Base-by-base conservation (phyloP, 2,329 filamentous ascomycete species). In the Fusarium keratoplasticum region DNA sequence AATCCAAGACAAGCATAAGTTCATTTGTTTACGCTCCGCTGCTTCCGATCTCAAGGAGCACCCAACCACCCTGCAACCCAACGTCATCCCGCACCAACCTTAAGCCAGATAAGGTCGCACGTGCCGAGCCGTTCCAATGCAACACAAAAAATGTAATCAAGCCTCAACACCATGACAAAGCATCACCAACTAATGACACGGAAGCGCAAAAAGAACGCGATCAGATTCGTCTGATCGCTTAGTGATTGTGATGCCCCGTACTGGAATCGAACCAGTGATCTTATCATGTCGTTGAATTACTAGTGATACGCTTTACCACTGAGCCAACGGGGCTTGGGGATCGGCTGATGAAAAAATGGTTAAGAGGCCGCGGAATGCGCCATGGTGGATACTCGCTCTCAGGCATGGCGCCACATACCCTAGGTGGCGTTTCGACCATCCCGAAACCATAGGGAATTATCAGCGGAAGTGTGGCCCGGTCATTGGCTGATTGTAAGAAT, bases 301-400 rank as follows among this genome's bases (percentile, higher is more conserved):
- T 73, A 73, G 70, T 73, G 70, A 73, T 69, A 73, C 70, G 70
- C 70, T 73, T 63, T 73, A 73, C 70, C 71, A 73, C 71, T 73
- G 40, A 73, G 71, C 71, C 71, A 70, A 64, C 64, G 67, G 60
- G 67, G 67, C 67, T 61, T 61, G 22, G 4, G 6, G 33, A 35
- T 27, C 9, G 11, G 44, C 4, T 6, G 5, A 18, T 20, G 5
- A 18, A 61, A 54, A 29, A 29, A 18, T 14, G 18, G 4, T 33
- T 42, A 50, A 36, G 36, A 50, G 25, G 27, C 16, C 6, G 5
- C 7, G 18, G 18, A 3, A 6, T 25, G 27, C 13, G 11, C 31
- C 6, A 16, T 2, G 60, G 27, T 44, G 50, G 50, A 54, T 54
- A 29, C 27, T 20, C 11, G 18, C 4, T 31, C 18, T 54, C 11